phyloP scores from a whole-genome alignment of 257 asterid genomes.

The Solanum chilense region DNA sequence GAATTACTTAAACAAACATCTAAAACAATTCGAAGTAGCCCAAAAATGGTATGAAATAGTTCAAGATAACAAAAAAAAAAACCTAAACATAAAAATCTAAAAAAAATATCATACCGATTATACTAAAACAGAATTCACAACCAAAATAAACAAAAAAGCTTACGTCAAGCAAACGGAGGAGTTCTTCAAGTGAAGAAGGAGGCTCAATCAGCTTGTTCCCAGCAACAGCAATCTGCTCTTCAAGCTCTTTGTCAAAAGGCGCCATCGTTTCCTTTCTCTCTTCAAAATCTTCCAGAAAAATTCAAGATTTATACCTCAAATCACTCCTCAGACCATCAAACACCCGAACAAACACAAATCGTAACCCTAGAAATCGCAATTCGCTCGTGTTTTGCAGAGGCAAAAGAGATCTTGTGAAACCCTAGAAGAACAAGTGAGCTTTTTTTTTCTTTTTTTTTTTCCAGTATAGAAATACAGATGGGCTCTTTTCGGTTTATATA shows the following conservation, averaged over 20 bases:
- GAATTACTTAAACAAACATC: neutral
- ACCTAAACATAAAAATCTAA: no score
- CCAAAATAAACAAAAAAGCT: slow-evolving; percentile 2
- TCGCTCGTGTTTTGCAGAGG: neutral
- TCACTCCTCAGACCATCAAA: neutral
- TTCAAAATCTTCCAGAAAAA: neutral
- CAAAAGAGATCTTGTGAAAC: neutral
- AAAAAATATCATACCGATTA: neutral
- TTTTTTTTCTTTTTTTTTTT: neutral
- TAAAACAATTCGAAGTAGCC: neutral
- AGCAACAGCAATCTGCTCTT: slow-evolving; percentile 48
- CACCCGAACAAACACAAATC: neutral
- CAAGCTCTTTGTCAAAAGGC: slow-evolving; percentile 24
- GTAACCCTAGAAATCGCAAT: neutral
- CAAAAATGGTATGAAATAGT: neutral
- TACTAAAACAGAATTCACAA: neutral
- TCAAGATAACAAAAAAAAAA: neutral
- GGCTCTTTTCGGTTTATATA: neutral
- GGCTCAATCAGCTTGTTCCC: slow-evolving; percentile 63
- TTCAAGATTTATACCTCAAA: neutral
- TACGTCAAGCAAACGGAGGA: slow-evolving; percentile 76
- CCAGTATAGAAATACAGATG: neutral
- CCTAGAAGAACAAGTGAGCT: neutral
- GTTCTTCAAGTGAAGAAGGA: slow-evolving; percentile 49
- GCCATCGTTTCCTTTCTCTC: slow-evolving; percentile 2